Evolutionary conservation across 108 stramenopile species (phyloP), one percentile per base, ranked within the genome.

Genomic region (Stephanodiscus minutulus): DNA sequence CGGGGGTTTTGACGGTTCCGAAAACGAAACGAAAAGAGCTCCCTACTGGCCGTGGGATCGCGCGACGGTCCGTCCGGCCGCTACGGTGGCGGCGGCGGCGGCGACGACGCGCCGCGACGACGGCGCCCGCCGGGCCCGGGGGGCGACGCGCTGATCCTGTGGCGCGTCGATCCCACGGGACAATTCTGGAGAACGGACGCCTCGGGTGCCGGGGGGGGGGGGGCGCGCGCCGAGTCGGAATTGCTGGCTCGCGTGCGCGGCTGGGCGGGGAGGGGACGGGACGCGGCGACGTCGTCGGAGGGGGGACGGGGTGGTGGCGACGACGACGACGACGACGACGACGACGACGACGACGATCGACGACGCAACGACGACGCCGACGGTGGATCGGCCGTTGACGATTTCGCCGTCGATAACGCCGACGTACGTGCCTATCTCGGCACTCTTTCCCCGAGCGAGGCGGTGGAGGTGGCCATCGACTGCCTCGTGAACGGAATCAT

Each of bases 131-230:
- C 13, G 1, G 43, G 43, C 13, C 43, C 43, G 13, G 11, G 52
- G 54, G 36, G 54, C 33, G 55, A 63, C 25, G 50, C 6, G 13
- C 55, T 81, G 20, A 58, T 25, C 27, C 29, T 91, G 21, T 94
- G 90, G 90, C 73, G 88, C 33, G 70, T 91, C 24, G 92, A 94
- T 66, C 88, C 90, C 27, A 91, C 88, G 0, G 92, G 92, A 47
- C 92, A 94, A 64, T 91, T 94, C 67, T 94, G 88, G 88, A 84
- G 78, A 25, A 82, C 83, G 47, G 77, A 87, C 68, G 87, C 77
- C 11, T 73, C 88, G 1, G 82, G 89, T 9, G 67, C 87, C 0
- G 92, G 92, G 47, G 46, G 79, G 24, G 83, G 82, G 39, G 82
- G 87, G 2, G 56, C 73, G 11, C 25, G 36, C 2, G 74, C 72